These are phyloP conservation scores for Claviceps sp. DNA, from an alignment of 2,329 filamentous ascomycete species.

Conservation along the genomic window DNA sequence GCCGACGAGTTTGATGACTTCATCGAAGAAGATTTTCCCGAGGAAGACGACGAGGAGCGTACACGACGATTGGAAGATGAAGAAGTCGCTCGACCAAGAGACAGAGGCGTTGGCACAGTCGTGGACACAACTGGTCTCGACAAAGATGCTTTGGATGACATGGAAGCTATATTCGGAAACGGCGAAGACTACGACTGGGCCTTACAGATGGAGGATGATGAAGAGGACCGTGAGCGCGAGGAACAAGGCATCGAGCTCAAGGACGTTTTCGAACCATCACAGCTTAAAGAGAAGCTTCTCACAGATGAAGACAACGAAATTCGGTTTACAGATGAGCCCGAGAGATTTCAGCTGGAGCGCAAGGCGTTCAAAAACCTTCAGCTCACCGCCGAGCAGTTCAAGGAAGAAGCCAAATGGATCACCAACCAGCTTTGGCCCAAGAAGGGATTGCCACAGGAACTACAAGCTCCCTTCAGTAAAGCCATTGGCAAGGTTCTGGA, in stretches of 20 bases:
- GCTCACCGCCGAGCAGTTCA: slow-evolving; percentile 71
- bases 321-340: slow-evolving; percentile 76
- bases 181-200: slow-evolving; percentile 95
- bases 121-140: slow-evolving; percentile 77
- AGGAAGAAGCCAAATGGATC: slow-evolving; percentile 87
- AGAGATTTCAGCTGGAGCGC: slow-evolving; percentile 85
- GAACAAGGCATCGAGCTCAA: slow-evolving; percentile 85
- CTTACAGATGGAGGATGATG: slow-evolving; percentile 73
- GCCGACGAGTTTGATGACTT: slow-evolving; percentile 86
- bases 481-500: slow-evolving; percentile 86
- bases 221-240: slow-evolving; percentile 64
- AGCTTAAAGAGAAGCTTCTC: slow-evolving; percentile 84
- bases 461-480: slow-evolving; percentile 72
- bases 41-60: slow-evolving; percentile 71
- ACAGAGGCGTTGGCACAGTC: slow-evolving; percentile 53
- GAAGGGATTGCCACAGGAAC: slow-evolving; percentile 58
- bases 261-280: slow-evolving; percentile 94
- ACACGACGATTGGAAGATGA: slow-evolving; percentile 69
- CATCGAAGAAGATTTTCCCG: slow-evolving; percentile 90
- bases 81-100: slow-evolving; percentile 72
- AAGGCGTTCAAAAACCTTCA: slow-evolving; percentile 76
- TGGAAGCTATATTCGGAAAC: slow-evolving; percentile 91
- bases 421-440: slow-evolving; percentile 80
- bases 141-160: slow-evolving; percentile 86
- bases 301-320: slow-evolving; percentile 93